A percentile compares a stretch with the other conserved stretches of the same genome.
Evolutionary conservation across 2,329 filamentous ascomycete species (phyloP).

Genomic region (Drechslerella dactyloides): DNA sequence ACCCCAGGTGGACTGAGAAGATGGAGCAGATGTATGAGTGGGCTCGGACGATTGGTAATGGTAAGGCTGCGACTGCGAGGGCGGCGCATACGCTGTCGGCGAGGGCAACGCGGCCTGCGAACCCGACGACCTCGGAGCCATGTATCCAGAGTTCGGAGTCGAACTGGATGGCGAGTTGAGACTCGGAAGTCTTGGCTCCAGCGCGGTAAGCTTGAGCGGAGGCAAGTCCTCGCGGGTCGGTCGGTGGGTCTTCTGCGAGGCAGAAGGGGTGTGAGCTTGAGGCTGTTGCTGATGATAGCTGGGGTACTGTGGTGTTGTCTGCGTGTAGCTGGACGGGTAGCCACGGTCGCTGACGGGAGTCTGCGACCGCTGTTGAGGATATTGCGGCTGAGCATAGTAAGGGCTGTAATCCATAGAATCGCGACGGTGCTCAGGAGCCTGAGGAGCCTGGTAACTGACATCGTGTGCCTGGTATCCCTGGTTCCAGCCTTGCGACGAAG

Average conservation of each 20-base stretch:
- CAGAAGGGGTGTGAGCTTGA: constrained; percentile 37
- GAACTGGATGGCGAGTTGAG: constrained; percentile 45
- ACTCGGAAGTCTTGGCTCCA: constrained; percentile 44
- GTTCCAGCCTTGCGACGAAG: constrained; percentile 38
- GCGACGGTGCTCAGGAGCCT: constrained; percentile 35
- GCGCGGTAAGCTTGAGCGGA: constrained; percentile 44
- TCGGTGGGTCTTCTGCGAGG: constrained; percentile 41
- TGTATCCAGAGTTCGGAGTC: constrained; percentile 46
- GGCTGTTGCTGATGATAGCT: constrained; percentile 50
- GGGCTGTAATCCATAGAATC: constrained; percentile 46
- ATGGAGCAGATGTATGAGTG: constrained; percentile 49
- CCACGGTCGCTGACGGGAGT: constrained; percentile 47
- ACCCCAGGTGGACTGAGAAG: constrained; percentile 51
- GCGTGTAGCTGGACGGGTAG: constrained; percentile 37
- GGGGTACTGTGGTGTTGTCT: constrained; percentile 36
- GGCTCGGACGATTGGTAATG: constrained; percentile 33
- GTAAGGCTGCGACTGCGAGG: constrained; percentile 34
- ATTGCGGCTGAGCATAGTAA: constrained; percentile 44
- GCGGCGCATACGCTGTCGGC: constrained; percentile 51
- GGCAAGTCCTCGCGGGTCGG: constrained; percentile 47
- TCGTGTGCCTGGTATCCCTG: constrained; percentile 45
- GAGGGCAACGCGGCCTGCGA: constrained; percentile 53
- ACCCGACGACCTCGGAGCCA: constrained; percentile 45
- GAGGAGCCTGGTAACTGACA: constrained; percentile 35
- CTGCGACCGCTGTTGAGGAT: constrained; percentile 38